Evolutionary conservation across 1,284 basidiomycete species (phyloP), one percentile per base, ranked within the genome.

Genomic region (Paramarasmius palmivorus): DNA sequence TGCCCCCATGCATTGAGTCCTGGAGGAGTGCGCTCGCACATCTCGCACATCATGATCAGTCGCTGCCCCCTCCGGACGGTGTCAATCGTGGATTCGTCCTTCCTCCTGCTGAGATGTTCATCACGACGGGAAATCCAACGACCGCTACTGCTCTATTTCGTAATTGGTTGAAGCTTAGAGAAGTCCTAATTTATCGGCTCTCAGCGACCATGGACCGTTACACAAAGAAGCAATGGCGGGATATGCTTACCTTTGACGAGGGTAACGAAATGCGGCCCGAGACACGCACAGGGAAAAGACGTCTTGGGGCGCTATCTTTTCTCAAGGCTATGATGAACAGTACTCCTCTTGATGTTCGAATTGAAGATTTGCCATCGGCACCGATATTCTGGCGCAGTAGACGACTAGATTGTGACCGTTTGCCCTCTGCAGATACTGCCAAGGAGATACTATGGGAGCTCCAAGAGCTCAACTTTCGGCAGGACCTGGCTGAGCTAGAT

Each of bases 401-500:
- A 10, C 14, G 20, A n/a, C 4, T 45, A 9, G 41, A 17, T 35
- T 22, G 29, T 17, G 8, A 12, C 20, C 6, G 23, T n/a, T 8
- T 51, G 12, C 50, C 41, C 20, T 20, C 29, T 34, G 5, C 12
- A 22, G 8, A 34, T 37, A 36, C 38, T 38, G 52, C 44, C 17
- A n/a, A 32, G 14, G 35, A 39, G 20, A 53, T 53, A 17, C 20
- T 47, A 22, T 53, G 52, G 52, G 52, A 53, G 20, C 26, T 53
- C 4, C 40, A 38, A n/a, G 45, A 53, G 36, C 52, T 53, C 7
- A 53, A 53, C 23, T 53, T 53, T 37, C 52, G 45, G 5, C 52
- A 53, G 20, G 52, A 53, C 20, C 23, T 53, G 8, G 25, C 40
- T 8, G 10, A 14, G 15, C 36, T 53, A 32, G 52, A 53, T 26